Evolutionary conservation across 2,329 filamentous ascomycete genomes (phyloP), one percentile per base, ranked within the genome.

Genomic region (Pestalotiopsis sp.): DNA sequence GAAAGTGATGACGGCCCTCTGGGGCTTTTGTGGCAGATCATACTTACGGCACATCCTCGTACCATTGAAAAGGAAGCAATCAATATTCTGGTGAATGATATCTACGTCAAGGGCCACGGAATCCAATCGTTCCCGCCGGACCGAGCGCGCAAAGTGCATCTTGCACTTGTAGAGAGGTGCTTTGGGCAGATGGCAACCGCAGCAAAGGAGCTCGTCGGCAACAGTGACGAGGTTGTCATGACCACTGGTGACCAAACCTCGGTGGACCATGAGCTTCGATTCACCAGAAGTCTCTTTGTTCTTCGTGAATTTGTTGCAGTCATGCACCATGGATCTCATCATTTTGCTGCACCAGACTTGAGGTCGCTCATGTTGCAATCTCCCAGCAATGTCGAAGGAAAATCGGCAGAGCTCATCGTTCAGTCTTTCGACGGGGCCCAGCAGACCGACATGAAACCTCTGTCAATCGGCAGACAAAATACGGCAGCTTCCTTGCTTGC

Each of bases 1-100:
- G 80, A 84, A 12, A 76, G 88, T 36, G 82, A 86, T 72, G 86
- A 83, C 70, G 87, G 79, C 72, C 88, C 82, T 31, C 83, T 87
- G 58, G 92, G 96, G 73, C 87, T 94, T 68, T 83, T 97, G n/a
- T 97, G 95, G 95, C 89, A 90, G 27, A 89, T 97, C 73, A 89
- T 95, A 41, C 82, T 97, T 66, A 90, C 88, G 17, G 90, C 92
- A 1, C 89, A 90, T 4, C 83, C 87, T 49, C 83, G 86, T 49
- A 87, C 85, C 0, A 90, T 97, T 62, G 93, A 93, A 72, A 85
- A 86, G 23, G 81, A 85, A 66, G 92, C 93, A 1, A 94, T 92
- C 38, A 85, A 84, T 65, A 89, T 90, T 25, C 88, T 97, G 3
- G 93, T 94, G 27, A 80, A 82, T 59, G 86, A 91, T 27, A 85